Percentiles rank a stretch among this genome's conserved stretches.
Conservation (phyloP, 495 filamentous ascomycete genomes). For the Apodospora peruviana region DNA sequence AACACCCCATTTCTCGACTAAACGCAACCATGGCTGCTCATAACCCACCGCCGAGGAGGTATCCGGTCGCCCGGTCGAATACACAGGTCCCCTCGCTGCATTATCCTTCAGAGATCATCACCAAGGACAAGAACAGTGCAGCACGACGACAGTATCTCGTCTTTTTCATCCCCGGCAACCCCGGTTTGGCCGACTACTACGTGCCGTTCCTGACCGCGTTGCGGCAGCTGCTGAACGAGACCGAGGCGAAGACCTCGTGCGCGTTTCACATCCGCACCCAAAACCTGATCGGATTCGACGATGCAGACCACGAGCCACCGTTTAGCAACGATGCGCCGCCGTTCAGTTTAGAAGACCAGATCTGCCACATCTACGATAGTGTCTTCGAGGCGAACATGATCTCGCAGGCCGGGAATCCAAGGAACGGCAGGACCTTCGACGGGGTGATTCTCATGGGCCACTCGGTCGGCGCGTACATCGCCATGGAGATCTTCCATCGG, state of each 20-base stretch:
- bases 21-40: too few relatives aligned
- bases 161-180: constrained; percentile 79
- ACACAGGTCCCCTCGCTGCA: background rate
- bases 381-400: constrained; percentile 21
- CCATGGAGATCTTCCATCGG: constrained; percentile 63
- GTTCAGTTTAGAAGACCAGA: constrained; percentile 58
- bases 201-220: constrained; percentile 54
- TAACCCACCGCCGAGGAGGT: background rate
- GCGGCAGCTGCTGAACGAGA: constrained; percentile 27
- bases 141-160: constrained; percentile 29
- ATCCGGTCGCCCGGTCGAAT: background rate
- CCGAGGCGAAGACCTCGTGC: constrained; percentile 1
- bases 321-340: constrained; percentile 30
- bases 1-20: too few relatives aligned
- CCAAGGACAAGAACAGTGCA: background rate
- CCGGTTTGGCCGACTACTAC: constrained; percentile 81
- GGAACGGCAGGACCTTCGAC: constrained; percentile 24
- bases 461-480: constrained; percentile 74
- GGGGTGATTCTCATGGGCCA: constrained; percentile 76
- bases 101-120: too few relatives aligned
- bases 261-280: constrained; percentile 59
- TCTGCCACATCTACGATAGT: constrained; percentile 37
- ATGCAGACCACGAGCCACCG: constrained; percentile 34
- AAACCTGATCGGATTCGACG: constrained; percentile 68
- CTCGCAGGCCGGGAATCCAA: background rate